Evolutionary conservation across 2,329 filamentous ascomycete genomes (phyloP), one percentile per base, ranked within the genome.

Genomic region (Alternaria sp.): DNA sequence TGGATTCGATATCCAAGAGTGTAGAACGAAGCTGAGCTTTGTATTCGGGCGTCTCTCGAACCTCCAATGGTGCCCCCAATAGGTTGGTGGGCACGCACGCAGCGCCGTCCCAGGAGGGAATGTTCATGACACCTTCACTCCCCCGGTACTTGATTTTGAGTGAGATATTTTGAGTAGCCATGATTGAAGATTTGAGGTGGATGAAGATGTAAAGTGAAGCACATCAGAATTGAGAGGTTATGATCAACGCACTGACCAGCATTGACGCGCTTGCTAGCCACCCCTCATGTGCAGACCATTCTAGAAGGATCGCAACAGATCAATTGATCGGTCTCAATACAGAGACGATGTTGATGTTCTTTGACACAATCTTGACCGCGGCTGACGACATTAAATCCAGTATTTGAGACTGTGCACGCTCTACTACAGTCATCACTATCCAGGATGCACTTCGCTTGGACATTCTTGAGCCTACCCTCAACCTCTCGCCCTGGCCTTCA

Each of bases 401-500:
- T 17, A 13, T n/a, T n/a, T n/a, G 36, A 40, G 15, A n/a, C 36
- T 40, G 23, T 23, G 4, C 23, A 23, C 23, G 23, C 23, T 5
- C 23, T 23, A 23, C 23, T 23, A 23, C 23, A 23, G 23, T 23
- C 23, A 23, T 6, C 23, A 23, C 23, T 23, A 23, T 23, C 23
- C 23, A 23, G 23, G 4, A 23, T 23, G 23, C 5, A 19, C 15
- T 21, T 21, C 21, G 21, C 21, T 21, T 21, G 21, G 21, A 21
- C 21, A 6, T 26, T 21, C 3, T 36, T 19, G 3, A n/a, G 19
- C 1, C 19, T 36, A 9, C 1, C 15, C 28, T 50, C 28, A 62
- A 3, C 47, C 47, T n/a, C 60, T 53, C 21, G 56, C 59, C 57
- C 69, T 71, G 10, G 62, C 63, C 59, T 70, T 72, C 12, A 73